phyloP scores from a whole-genome alignment of 140 eudicot species.

The Flaveria floridana region DNA sequence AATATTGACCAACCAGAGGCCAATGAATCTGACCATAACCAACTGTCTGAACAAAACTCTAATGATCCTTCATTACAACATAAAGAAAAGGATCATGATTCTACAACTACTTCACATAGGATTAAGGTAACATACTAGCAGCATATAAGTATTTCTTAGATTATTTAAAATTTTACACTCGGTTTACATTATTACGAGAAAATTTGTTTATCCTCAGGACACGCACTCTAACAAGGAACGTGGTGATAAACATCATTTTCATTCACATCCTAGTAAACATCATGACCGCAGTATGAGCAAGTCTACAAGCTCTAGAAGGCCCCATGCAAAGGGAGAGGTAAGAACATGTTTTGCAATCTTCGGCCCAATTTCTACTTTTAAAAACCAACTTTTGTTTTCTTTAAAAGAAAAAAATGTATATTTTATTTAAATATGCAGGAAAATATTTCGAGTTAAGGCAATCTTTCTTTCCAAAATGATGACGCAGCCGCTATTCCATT shows the following conservation, averaged over 20 bases:
- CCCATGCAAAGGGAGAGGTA: constrained; percentile 61
- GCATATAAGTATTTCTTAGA: background rate
- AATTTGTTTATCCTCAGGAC: constrained; percentile 29
- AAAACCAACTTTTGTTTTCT: background rate
- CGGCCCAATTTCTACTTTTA: background rate
- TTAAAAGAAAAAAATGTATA: background rate
- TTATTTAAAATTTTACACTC: no score
- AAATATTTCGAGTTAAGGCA: background rate
- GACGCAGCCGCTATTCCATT: background rate
- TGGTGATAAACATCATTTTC: constrained; percentile 37
- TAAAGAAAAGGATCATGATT: constrained; percentile 50
- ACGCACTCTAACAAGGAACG: constrained; percentile 41
- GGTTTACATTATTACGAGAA: background rate
- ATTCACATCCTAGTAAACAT: constrained; percentile 32
- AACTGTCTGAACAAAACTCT: constrained; percentile 47
- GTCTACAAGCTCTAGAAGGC: constrained; percentile 49
- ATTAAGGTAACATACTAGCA: constrained; percentile 28
- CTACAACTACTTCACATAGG: constrained; percentile 29
- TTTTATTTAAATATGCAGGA: background rate
- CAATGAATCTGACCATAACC: constrained; percentile 43
- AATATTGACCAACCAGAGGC: constrained; percentile 49
- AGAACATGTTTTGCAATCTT: background rate
- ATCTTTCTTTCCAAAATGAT: background rate
- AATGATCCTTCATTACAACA: constrained; percentile 44
- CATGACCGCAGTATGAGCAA: constrained; percentile 43